These are phyloP conservation scores for Eruca vesicaria DNA, from an alignment of 441 rosid genomes.

Conservation along the genomic window DNA sequence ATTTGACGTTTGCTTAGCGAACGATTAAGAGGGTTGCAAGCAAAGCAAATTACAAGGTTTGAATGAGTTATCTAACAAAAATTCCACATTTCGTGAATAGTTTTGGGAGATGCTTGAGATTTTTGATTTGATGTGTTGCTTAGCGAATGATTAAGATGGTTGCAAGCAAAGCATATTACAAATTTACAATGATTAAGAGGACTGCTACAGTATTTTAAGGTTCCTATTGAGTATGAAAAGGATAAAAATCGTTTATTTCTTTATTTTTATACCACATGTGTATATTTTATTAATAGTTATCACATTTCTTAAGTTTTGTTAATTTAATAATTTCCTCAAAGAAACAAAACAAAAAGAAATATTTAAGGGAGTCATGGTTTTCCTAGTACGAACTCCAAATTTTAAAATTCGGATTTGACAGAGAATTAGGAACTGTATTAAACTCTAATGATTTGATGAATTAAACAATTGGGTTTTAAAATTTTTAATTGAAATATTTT, in stretches of 20 bases:
- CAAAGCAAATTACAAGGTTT: not conserved
- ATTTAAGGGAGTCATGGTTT: not conserved
- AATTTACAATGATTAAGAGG: not conserved
- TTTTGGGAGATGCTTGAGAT: conserved; percentile 17
- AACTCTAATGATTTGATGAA: too few relatives aligned
- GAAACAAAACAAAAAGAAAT: too few relatives aligned
- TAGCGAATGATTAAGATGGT: not conserved
- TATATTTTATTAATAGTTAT: not conserved
- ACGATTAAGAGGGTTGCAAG: conserved; percentile 21
- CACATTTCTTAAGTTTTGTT: not conserved
- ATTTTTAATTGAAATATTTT: too few relatives aligned
- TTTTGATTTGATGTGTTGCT: conserved; percentile 26
- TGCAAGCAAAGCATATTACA: conserved; percentile 20
- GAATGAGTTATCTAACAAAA: too few relatives aligned
- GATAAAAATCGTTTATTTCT: not conserved
- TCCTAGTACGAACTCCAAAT: not conserved
- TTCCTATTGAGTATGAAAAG: not conserved
- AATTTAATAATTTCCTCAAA: not conserved
- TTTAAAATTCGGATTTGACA: not conserved
- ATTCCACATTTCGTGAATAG: not conserved
- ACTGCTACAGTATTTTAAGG: not conserved
- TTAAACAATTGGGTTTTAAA: too few relatives aligned
- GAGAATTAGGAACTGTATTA: not conserved
- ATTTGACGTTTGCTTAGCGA: conserved; percentile 20
- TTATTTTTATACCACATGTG: not conserved